Percentiles rank a stretch among this genome's conserved stretches.
Evolutionary conservation across 441 rosid species (phyloP).

Genomic region (Erodium texanum): DNA sequence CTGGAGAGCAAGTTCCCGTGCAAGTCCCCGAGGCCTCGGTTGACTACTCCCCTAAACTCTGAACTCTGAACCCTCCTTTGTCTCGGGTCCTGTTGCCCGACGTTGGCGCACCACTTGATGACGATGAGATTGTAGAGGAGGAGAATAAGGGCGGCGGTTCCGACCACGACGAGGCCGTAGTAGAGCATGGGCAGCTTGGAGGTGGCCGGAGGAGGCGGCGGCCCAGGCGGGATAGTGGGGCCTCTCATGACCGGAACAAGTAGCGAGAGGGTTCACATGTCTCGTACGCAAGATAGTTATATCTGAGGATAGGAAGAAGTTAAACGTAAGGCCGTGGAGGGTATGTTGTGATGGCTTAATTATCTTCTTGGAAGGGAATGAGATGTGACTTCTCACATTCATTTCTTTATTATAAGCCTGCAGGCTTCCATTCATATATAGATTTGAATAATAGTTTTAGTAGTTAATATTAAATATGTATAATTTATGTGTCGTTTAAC

Average conservation of each 20-base stretch:
- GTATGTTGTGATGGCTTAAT: neutral
- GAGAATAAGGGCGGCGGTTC: constrained; percentile 32
- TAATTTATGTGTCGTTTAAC: too few relatives aligned
- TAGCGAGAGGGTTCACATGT: neutral
- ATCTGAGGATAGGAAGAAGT: neutral
- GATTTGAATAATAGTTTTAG: too few relatives aligned
- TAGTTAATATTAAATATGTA: too few relatives aligned
- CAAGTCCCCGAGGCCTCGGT: constrained; percentile 18
- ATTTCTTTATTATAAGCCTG: too few relatives aligned
- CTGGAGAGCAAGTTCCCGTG: constrained; percentile 23
- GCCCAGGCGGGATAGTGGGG: constrained; percentile 7
- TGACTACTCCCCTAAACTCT: too few relatives aligned
- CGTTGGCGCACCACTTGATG: constrained; percentile 34
- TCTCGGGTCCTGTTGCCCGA: neutral
- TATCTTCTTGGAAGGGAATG: neutral
- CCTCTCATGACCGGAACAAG: constrained; percentile 19
- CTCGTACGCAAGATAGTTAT: neutral
- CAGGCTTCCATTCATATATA: too few relatives aligned
- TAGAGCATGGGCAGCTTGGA: constrained; percentile 37
- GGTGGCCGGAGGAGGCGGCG: constrained; percentile 5
- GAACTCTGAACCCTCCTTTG: too few relatives aligned
- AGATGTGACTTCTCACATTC: too few relatives aligned
- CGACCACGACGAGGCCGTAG: constrained; percentile 40
- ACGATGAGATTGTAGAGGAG: constrained; percentile 35
- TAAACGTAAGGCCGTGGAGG: neutral